A percentile compares a stretch with the other conserved stretches of the same genome.
Conservation (phyloP, 495 filamentous ascomycete genomes). For the Hyaloscypha finlandica region DNA sequence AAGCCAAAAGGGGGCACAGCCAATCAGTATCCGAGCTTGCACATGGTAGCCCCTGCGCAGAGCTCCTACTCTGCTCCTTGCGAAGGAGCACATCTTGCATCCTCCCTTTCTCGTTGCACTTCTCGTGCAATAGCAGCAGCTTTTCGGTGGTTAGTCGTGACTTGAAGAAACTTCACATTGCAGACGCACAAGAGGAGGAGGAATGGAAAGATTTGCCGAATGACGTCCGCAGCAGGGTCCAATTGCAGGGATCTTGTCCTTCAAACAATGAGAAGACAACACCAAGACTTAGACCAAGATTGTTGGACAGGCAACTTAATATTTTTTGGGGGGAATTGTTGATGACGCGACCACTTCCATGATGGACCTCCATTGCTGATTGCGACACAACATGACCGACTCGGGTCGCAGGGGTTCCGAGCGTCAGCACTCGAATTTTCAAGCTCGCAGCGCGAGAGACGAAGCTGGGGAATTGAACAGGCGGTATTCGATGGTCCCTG, state of each 20-base stretch:
- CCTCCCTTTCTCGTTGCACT: neutral
- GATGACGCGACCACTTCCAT: neutral
- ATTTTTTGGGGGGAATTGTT: neutral
- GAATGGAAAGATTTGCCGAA: neutral
- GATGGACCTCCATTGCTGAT: neutral
- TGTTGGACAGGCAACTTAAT: neutral
- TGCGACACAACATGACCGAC: neutral
- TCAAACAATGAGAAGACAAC: neutral
- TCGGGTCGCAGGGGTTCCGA: neutral
- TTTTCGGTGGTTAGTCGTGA: neutral
- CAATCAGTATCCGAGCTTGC: no score
- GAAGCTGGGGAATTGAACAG: conserved; percentile 52
- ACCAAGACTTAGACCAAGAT: neutral
- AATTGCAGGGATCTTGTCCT: neutral
- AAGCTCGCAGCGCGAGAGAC: conserved; percentile 55
- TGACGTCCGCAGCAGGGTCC: neutral
- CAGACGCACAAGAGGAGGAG: neutral
- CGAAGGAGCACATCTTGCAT: neutral
- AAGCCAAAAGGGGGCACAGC: no score
- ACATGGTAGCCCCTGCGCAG: no score
- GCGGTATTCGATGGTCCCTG: conserved; percentile 31
- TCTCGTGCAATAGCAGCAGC: neutral
- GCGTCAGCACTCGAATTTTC: conserved; percentile 41
- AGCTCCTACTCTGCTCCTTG: no score
- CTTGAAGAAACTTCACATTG: neutral